Evolutionary conservation across 176 grass and related monocot species (phyloP), one percentile per base, ranked within the genome.

Genomic region (Zizania latifolia): DNA sequence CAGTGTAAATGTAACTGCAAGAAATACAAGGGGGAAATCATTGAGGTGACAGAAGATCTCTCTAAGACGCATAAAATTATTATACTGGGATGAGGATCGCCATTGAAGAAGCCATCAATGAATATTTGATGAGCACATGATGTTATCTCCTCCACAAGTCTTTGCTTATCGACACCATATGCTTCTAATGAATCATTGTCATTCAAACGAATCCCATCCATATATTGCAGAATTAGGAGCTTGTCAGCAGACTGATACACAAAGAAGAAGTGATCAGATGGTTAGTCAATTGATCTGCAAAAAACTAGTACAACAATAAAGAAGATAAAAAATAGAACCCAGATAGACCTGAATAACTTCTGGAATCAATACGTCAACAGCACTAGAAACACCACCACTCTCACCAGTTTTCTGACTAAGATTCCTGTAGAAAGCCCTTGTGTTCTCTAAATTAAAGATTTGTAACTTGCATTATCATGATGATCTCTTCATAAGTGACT

Each of bases 101-200:
- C 95, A 31, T 98, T 98, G 65, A 98, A 98, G 85, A 98, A 92
- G 35, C 95, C 95, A 73, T 98, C 95, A 64, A 94, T 78, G 17
- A 92, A 98, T 85, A 98, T 90, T 87, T 98, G 95, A 92, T 94
- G 95, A 76, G 91, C 95, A 69, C 94, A 98, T 66, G 95, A 84
- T 69, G 95, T 98, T 75, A 98, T 98, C 82, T 98, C 91, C 86
- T 90, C 89, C 58, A 98, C 89, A 64, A 98, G 53, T 60, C 71
- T 98, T 94, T 98, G 84, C 78, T 98, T 98, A 89, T 94, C 86
- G 62, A 98, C 89, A 76, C 89, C 91, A 88, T 86, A 76, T 66
- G 76, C 81, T 46, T 92, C 95, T 68, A 98, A 70, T 70, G 78
- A 84, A 76, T 86, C 82, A 58, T 64, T 88, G 77, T 98, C 95